A percentile compares a stretch with the other conserved stretches of the same genome.
Conservation (phyloP, 257 asterid species). For the Solanum pinnatisectum region DNA sequence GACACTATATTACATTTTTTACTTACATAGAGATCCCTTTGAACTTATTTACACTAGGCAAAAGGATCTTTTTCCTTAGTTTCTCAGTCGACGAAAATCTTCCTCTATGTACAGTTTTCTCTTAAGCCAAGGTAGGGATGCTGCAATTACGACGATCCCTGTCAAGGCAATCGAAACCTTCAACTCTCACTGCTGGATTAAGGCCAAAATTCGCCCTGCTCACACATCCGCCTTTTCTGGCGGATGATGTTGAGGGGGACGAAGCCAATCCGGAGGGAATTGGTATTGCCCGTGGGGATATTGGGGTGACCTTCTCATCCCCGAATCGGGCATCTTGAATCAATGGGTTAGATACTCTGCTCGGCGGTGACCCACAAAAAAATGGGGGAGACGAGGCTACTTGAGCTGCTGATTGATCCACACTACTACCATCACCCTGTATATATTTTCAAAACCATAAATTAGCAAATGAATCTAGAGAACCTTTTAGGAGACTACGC, state of each 20-base stretch:
- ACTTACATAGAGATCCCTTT: slow-evolving; percentile 5
- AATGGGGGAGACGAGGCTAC: slow-evolving; percentile 97
- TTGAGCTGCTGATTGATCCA: slow-evolving; percentile 46
- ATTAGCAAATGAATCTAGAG: neutral
- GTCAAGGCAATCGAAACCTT: slow-evolving; percentile 94
- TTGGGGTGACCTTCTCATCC: slow-evolving; percentile 46
- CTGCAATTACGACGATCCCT: slow-evolving; percentile 88
- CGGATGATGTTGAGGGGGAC: slow-evolving; percentile 50
- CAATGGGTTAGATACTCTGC: slow-evolving; percentile 98
- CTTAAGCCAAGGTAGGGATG: slow-evolving; percentile 86
- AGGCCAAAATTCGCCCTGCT: slow-evolving; percentile 70
- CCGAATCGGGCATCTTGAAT: slow-evolving; percentile 79
- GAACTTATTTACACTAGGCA: slow-evolving; percentile 41
- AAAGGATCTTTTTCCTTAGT: slow-evolving; percentile 13
- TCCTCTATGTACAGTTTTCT: slow-evolving; percentile 8
- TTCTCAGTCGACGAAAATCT: slow-evolving; percentile 13
- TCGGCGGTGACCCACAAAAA: slow-evolving; percentile 99
- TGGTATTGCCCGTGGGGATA: slow-evolving; percentile 58
- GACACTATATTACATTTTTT: neutral
- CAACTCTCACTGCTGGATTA: slow-evolving; percentile 83
- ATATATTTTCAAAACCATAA: neutral
- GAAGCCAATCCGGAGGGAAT: slow-evolving; percentile 41
- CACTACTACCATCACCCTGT: slow-evolving; percentile 37
- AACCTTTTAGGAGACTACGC: neutral
- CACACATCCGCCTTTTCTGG: slow-evolving; percentile 57